Evolutionary conservation across 2,329 filamentous ascomycete species (phyloP).

Genomic region (Arthrobotrys pseudoclavata): DNA sequence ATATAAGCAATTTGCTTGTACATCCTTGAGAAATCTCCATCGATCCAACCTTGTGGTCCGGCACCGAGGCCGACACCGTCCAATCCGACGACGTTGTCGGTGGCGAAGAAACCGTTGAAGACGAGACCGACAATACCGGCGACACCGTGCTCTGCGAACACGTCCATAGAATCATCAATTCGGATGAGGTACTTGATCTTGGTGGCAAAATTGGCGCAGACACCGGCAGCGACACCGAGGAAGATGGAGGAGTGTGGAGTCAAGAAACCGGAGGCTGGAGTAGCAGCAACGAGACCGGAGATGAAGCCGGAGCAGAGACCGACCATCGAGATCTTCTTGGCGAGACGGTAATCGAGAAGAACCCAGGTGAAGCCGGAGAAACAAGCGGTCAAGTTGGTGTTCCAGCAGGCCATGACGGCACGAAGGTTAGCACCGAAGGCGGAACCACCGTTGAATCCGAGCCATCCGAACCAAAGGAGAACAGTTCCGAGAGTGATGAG

Average conservation of each 20-base stretch:
- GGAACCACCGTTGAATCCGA: slow-evolving; percentile 98
- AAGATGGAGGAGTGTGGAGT: slow-evolving; percentile 77
- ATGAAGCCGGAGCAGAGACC: slow-evolving; percentile 81
- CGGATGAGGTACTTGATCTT: slow-evolving; percentile 69
- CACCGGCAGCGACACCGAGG: slow-evolving; percentile 76
- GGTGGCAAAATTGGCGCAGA: slow-evolving; percentile 64
- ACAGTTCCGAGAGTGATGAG: slow-evolving; percentile 95
- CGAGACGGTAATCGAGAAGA: slow-evolving; percentile 92
- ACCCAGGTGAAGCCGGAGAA: slow-evolving; percentile 95
- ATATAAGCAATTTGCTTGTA: slow-evolving; percentile 87
- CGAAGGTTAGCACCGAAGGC: slow-evolving; percentile 93
- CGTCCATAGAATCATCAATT: slow-evolving; percentile 79
- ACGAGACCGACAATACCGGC: slow-evolving; percentile 78
- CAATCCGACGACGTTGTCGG: slow-evolving; percentile 78
- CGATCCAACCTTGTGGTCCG: slow-evolving; percentile 77
- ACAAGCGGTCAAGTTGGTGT: slow-evolving; percentile 92
- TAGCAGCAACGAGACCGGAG: slow-evolving; percentile 77
- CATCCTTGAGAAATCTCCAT: slow-evolving; percentile 79
- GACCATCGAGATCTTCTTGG: slow-evolving; percentile 89
- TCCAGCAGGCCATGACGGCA: slow-evolving; percentile 97
- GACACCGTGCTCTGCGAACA: slow-evolving; percentile 79
- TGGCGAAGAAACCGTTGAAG: slow-evolving; percentile 80
- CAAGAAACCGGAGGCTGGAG: slow-evolving; percentile 77
- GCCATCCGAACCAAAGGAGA: slow-evolving; percentile 98
- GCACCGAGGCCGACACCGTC: slow-evolving; percentile 80